Conservation (phyloP, 2,329 filamentous ascomycete species). For the Tolypocladium inflatum region DNA sequence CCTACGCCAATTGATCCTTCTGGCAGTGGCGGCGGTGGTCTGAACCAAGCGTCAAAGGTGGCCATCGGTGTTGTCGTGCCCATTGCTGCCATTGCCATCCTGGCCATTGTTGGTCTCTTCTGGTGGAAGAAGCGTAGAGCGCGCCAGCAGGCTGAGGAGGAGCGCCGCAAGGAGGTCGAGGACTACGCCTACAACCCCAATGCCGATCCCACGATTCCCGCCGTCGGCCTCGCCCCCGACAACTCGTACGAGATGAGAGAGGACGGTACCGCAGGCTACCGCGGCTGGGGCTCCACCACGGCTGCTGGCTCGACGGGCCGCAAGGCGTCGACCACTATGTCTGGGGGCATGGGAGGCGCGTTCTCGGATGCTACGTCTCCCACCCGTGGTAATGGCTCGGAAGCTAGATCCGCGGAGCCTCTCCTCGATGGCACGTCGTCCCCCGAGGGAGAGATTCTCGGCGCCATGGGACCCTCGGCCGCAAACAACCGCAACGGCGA, state of each 20-base stretch:
- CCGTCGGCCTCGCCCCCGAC: conserved; percentile 35
- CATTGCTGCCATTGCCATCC: conserved; percentile 74
- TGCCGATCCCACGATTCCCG: conserved; percentile 69
- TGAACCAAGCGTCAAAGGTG: conserved; percentile 61
- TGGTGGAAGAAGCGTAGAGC: conserved; percentile 86
- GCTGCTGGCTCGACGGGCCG: conserved; percentile 58
- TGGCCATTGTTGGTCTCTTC: conserved; percentile 68
- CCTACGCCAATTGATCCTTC: conserved; percentile 18
- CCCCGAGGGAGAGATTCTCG: conserved; percentile 74
- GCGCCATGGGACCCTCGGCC: conserved; percentile 67
- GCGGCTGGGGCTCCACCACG: conserved; percentile 85
- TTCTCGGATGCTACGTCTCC: conserved; percentile 70
- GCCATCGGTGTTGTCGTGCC: conserved; percentile 92
- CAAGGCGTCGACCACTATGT: conserved; percentile 84
- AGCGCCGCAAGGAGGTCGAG: conserved; percentile 89
- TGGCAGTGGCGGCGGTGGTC: conserved; percentile 27
- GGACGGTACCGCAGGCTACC: conserved; percentile 69
- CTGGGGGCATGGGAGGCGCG: conserved; percentile 58
- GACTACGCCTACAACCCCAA: conserved; percentile 99
- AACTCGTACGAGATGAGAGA: conserved; percentile 68
- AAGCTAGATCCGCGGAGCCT: conserved; percentile 57
- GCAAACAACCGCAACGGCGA: conserved; percentile 56
- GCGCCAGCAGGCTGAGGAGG: conserved; percentile 74
- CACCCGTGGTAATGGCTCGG: conserved; percentile 53
- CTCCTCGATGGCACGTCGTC: conserved; percentile 45